A percentile compares a stretch with the other conserved stretches of the same genome.
Evolutionary conservation across 371 early-diverging fungal species (phyloP).

Genomic region (Apophysomyces ossiformis): DNA sequence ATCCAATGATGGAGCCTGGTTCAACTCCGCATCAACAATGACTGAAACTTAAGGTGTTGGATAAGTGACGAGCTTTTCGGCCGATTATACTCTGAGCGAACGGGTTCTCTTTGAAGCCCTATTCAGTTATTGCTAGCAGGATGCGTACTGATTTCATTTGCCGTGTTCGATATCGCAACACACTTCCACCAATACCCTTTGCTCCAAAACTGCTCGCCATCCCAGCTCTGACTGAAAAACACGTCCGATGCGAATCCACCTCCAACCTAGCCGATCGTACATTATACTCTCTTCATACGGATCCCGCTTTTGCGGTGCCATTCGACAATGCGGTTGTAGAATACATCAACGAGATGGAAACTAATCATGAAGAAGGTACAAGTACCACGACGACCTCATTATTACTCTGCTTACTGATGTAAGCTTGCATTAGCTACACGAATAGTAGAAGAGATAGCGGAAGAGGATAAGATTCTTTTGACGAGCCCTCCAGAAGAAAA

Average conservation of each 20-base stretch:
- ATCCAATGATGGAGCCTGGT: no score
- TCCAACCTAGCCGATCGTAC: conserved; percentile 65
- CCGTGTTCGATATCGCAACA: conserved; percentile 76
- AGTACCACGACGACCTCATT: no score
- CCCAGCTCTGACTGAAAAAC: conserved; percentile 59
- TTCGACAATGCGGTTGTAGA: conserved; percentile 70
- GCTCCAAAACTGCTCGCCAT: conserved; percentile 80
- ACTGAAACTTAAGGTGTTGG: no score
- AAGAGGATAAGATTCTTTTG: conserved; percentile 67
- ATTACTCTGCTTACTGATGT: neutral
- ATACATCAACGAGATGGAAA: conserved; percentile 54
- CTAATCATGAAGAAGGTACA: conserved; percentile 38
- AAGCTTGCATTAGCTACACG: conserved; percentile 19
- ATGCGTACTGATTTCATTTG: conserved; percentile 81
- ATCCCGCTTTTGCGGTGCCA: conserved; percentile 67
- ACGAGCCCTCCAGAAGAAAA: conserved; percentile 46
- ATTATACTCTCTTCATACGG: conserved; percentile 66
- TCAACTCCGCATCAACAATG: no score
- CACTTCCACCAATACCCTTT: conserved; percentile 81
- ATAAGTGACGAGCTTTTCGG: no score
- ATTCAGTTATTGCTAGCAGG: conserved; percentile 37
- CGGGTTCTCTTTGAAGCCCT: no score
- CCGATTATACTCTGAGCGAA: no score
- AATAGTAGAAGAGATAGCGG: conserved; percentile 54
- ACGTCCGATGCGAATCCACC: conserved; percentile 65